These are phyloP conservation scores for Neofusicoccum ribis DNA, from an alignment of 2,329 filamentous ascomycete species.

Conservation along the genomic window DNA sequence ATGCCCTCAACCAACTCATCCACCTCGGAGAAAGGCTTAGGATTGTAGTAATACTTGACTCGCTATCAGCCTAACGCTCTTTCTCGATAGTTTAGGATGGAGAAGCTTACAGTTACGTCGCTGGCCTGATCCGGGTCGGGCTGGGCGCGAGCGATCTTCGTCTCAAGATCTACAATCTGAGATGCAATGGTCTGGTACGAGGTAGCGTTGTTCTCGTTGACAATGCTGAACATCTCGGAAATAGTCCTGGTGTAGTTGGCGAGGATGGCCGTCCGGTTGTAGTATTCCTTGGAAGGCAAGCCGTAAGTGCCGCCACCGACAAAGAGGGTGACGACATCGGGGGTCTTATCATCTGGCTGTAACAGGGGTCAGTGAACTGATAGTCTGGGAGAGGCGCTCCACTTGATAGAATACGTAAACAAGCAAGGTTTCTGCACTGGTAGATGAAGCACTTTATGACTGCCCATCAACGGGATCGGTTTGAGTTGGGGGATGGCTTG, in stretches of 20 bases:
- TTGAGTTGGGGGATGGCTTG: background rate
- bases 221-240: background rate
- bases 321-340: constrained; percentile 29
- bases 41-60: constrained; percentile 61
- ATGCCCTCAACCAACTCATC: constrained; percentile 58
- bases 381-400: background rate
- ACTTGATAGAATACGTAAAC: no score
- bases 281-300: constrained; percentile 38
- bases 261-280: constrained; percentile 36
- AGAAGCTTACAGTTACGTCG: constrained; percentile 26
- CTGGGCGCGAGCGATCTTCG: constrained; percentile 60
- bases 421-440: no score
- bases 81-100: background rate
- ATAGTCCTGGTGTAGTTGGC: constrained; percentile 26
- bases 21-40: constrained; percentile 58
- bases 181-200: constrained; percentile 45
- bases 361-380: background rate
- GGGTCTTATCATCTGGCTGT: background rate
- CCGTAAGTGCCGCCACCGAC: constrained; percentile 51
- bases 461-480: no score
- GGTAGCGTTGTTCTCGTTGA: constrained; percentile 27
- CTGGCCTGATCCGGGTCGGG: constrained; percentile 52
- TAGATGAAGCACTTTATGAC: no score
- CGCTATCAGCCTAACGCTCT: background rate
- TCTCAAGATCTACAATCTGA: constrained; percentile 52